A percentile compares a stretch with the other conserved stretches of the same genome.
Conservation (phyloP, 805 yeast genomes). For the Candida koratica region DNA sequence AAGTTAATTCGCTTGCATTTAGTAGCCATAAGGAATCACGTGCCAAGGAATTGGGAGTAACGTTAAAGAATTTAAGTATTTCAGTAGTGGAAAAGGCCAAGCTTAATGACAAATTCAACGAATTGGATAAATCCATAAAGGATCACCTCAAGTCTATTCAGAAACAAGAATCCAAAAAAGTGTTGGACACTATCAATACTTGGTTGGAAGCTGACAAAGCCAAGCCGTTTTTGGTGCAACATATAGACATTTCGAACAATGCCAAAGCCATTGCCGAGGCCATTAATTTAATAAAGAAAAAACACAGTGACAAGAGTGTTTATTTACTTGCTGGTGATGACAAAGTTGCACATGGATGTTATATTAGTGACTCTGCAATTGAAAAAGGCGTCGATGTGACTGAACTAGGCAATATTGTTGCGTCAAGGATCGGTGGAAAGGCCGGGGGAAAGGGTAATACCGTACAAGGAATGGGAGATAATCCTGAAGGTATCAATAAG, state of each 20-base stretch:
- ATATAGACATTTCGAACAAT: constrained; percentile 68
- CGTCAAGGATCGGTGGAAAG: constrained; percentile 83
- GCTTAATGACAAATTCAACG: constrained; percentile 68
- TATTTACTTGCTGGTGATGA: constrained; percentile 76
- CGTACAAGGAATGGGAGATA: constrained; percentile 95
- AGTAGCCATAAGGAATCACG: constrained; percentile 76
- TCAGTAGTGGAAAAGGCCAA: constrained; percentile 77
- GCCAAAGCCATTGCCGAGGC: constrained; percentile 96
- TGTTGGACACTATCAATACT: constrained; percentile 69
- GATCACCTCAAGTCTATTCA: constrained; percentile 85
- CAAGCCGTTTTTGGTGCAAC: constrained; percentile 58
- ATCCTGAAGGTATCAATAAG: constrained; percentile 58
- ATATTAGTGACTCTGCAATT: constrained; percentile 67
- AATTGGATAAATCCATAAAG: constrained; percentile 79
- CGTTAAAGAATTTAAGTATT: constrained; percentile 75
- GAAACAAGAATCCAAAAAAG: constrained; percentile 81
- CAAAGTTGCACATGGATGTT: constrained; percentile 95
- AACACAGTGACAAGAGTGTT: constrained; percentile 67
- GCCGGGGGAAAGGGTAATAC: constrained; percentile 98
- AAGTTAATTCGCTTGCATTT: constrained; percentile 60
- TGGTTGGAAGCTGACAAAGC: constrained; percentile 54
- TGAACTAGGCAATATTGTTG: constrained; percentile 68
- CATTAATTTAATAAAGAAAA: constrained; percentile 74
- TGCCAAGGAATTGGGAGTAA: constrained; percentile 80
- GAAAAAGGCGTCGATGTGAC: constrained; percentile 70